Conservation (phyloP, 2,329 filamentous ascomycete species). For the Aspergillaceae sp. region DNA sequence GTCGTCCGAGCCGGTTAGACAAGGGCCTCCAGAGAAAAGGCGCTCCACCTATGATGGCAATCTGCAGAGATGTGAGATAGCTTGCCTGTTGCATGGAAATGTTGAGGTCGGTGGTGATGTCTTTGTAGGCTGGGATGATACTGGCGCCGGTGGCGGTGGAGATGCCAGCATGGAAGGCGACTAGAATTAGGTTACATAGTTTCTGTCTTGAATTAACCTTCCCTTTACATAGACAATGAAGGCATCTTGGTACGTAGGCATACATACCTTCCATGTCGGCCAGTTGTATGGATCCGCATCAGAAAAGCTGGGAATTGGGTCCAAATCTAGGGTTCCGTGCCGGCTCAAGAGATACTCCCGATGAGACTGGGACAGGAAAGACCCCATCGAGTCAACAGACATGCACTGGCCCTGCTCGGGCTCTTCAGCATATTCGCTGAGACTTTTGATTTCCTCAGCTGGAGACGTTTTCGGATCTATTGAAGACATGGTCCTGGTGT, state of each 20-base stretch:
- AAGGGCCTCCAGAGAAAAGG: conserved; percentile 14
- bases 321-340: conserved; percentile 47
- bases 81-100: conserved; percentile 41
- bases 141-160: conserved; percentile 47
- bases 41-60: conserved; percentile 44
- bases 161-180: conserved; percentile 53
- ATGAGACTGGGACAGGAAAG: conserved; percentile 16
- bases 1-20: neutral
- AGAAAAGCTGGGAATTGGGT: conserved; percentile 43
- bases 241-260: too few relatives aligned
- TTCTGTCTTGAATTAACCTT: conserved; percentile 2
- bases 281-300: conserved; percentile 50
- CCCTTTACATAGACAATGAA: neutral
- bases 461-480: too few relatives aligned
- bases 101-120: conserved; percentile 45
- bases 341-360: conserved; percentile 42
- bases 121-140: conserved; percentile 47
- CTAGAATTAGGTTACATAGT: conserved; percentile 16
- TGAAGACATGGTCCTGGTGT: too few relatives aligned
- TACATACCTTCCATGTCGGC: conserved; percentile 41
- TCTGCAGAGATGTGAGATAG: conserved; percentile 50
- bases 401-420: conserved; percentile 1
- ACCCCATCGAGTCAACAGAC: conserved; percentile 1
- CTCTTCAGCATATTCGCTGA: conserved; percentile 10
- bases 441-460: conserved; percentile 1